These are phyloP conservation scores for Coelastrella sp. DNA, from an alignment of 139 green algal genomes.

Conservation along the genomic window DNA sequence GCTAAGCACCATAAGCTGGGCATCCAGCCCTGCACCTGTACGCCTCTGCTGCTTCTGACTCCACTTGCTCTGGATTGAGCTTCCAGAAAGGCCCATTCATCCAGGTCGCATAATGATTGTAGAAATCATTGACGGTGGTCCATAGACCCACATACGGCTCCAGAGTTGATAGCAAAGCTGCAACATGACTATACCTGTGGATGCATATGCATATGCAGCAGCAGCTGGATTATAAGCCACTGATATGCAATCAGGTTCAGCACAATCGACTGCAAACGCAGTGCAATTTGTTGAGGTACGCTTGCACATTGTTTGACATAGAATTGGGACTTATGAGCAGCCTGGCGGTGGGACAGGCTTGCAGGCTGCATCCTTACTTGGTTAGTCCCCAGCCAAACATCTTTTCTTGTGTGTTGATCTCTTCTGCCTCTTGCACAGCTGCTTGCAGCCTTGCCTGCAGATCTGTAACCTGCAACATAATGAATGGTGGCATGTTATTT, in stretches of 20 bases:
- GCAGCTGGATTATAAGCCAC: background rate
- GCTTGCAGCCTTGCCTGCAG: constrained; percentile 65
- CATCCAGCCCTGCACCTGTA: background rate
- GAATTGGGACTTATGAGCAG: background rate
- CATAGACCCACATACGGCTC: constrained; percentile 79
- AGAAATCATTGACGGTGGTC: constrained; percentile 70
- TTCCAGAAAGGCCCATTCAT: constrained; percentile 83
- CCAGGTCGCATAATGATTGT: constrained; percentile 46
- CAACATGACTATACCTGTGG: constrained; percentile 64
- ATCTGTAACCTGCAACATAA: constrained; percentile 49
- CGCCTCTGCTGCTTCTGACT: constrained; percentile 69
- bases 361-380: constrained; percentile 57
- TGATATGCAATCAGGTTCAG: background rate
- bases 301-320: no score
- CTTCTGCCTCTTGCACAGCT: constrained; percentile 67
- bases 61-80: constrained; percentile 80
- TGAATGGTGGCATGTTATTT: background rate
- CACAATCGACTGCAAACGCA: background rate
- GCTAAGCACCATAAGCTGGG: background rate
- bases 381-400: constrained; percentile 79
- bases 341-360: background rate
- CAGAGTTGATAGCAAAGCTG: constrained; percentile 66
- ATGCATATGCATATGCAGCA: background rate
- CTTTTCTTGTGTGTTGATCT: constrained; percentile 83
- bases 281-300: background rate